Conservation (phyloP, 345 rosid species). For the Odontarrhena argentea region DNA sequence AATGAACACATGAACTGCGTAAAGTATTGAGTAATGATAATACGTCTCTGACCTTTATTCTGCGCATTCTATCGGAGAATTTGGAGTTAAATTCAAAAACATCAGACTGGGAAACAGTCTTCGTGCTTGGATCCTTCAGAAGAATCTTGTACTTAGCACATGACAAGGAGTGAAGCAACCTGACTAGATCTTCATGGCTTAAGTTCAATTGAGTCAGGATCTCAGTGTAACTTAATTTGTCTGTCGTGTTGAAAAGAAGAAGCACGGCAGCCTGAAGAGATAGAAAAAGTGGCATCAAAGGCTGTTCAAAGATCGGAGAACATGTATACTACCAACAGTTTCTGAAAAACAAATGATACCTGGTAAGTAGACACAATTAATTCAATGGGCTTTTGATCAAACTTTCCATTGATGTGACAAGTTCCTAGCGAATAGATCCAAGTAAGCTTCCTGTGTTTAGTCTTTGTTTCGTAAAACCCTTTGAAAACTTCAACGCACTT, state of each 20-base stretch:
- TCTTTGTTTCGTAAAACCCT: conserved; percentile 58
- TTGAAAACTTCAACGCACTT: conserved; percentile 66
- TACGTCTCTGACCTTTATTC: conserved; percentile 70
- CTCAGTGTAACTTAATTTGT: conserved; percentile 77
- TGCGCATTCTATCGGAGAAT: conserved; percentile 87
- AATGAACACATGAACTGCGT: not conserved
- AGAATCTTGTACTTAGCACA: conserved; percentile 87
- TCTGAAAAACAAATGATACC: conserved; percentile 46
- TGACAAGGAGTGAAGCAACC: conserved; percentile 88
- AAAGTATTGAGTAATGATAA: not conserved
- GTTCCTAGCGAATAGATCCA: conserved; percentile 73
- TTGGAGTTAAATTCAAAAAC: conserved; percentile 71
- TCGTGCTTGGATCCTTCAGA: conserved; percentile 62
- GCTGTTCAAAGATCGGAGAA: not conserved
- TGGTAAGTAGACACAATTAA: conserved; percentile 67
- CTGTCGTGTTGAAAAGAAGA: conserved; percentile 79
- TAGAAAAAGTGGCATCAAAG: conserved; percentile 1
- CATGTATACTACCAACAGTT: not conserved
- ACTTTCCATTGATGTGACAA: conserved; percentile 62
- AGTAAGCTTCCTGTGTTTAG: conserved; percentile 60
- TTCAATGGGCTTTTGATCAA: conserved; percentile 60
- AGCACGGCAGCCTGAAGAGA: conserved; percentile 75
- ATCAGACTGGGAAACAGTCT: conserved; percentile 59
- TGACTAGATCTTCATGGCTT: conserved; percentile 77
- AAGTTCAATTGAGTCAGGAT: conserved; percentile 81